phyloP scores from a whole-genome alignment of 2,329 filamentous ascomycete species.

The Fusarium chaquense region DNA sequence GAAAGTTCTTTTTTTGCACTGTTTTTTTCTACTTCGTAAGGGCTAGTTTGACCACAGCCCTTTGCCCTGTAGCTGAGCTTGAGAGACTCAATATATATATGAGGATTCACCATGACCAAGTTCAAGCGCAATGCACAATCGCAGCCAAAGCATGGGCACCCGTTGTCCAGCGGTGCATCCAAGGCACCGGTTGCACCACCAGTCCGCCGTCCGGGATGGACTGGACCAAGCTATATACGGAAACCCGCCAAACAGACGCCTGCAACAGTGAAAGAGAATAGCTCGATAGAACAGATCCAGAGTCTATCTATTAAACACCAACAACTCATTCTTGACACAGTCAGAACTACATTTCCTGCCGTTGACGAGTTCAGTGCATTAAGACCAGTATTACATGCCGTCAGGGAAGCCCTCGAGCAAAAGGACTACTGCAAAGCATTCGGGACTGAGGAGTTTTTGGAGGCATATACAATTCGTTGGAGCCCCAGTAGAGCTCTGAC shows the following conservation, averaged over 20 bases:
- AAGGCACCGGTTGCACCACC: constrained; percentile 17
- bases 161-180: constrained; percentile 6
- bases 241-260: constrained; percentile 9
- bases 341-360: constrained; percentile 16
- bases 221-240: constrained; percentile 15
- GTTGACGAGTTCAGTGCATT: constrained; percentile 1
- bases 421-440: constrained; percentile 16
- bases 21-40: not conserved
- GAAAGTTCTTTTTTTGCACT: not conserved
- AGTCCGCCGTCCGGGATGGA: constrained; percentile 17
- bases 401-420: constrained; percentile 19
- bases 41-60: not conserved
- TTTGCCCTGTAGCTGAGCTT: not conserved
- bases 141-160: constrained; percentile 20
- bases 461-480: constrained; percentile 19
- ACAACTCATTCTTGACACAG: constrained; percentile 19
- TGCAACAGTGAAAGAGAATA: not conserved
- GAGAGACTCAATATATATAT: not conserved
- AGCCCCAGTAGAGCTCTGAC: constrained; percentile 7
- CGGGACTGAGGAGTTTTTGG: constrained; percentile 2
- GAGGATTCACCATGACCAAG: not conserved
- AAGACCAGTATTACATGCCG: constrained; percentile 1
- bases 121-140: constrained; percentile 22
- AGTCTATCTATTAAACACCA: constrained; percentile 3
- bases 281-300: not conserved